Evolutionary conservation across 2,329 filamentous ascomycete genomes (phyloP).

Genomic region (Westerdykella aurantiaca): DNA sequence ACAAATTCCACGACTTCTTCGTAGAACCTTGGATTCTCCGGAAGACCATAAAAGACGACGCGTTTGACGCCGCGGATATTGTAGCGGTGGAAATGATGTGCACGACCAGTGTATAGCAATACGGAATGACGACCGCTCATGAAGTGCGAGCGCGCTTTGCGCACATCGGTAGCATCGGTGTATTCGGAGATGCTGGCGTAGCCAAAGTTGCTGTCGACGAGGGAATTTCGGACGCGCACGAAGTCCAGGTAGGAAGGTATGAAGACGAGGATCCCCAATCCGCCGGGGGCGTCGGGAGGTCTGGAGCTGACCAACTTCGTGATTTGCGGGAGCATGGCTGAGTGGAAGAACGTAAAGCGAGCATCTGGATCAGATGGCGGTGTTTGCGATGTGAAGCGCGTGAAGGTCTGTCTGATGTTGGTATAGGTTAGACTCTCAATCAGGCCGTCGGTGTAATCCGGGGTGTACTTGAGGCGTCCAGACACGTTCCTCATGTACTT

Average conservation of each 20-base stretch:
- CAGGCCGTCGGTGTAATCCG: slow-evolving; percentile 63
- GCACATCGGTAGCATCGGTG: slow-evolving; percentile 68
- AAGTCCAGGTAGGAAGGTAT: slow-evolving; percentile 94
- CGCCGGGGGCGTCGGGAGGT: slow-evolving; percentile 51
- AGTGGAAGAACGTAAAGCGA: slow-evolving; percentile 85
- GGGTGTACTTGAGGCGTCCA: slow-evolving; percentile 69
- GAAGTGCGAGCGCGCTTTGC: slow-evolving; percentile 83
- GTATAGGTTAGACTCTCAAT: slow-evolving; percentile 58
- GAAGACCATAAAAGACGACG: slow-evolving; percentile 84
- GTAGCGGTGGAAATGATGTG: slow-evolving; percentile 95
- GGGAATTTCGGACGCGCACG: slow-evolving; percentile 85
- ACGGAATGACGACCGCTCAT: slow-evolving; percentile 74
- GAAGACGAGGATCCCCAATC: slow-evolving; percentile 71
- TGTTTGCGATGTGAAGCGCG: slow-evolving; percentile 68
- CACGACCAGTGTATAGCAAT: slow-evolving; percentile 85
- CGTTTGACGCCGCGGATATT: slow-evolving; percentile 72
- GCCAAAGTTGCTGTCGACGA: slow-evolving; percentile 65
- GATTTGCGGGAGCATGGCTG: slow-evolving; percentile 70
- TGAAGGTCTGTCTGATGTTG: slow-evolving; percentile 79
- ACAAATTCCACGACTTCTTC: slow-evolving; percentile 68
- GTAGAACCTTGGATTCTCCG: slow-evolving; percentile 82
- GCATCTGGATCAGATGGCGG: slow-evolving; percentile 75
- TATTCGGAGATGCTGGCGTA: slow-evolving; percentile 91
- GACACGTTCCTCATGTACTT: slow-evolving; percentile 72
- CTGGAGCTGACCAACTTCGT: slow-evolving; percentile 49